Percentiles rank a stretch among this genome's conserved stretches.
These are phyloP conservation scores for Boletellus ananas DNA, from an alignment of 768 basidiomycete genomes.

Conservation along the genomic window DNA sequence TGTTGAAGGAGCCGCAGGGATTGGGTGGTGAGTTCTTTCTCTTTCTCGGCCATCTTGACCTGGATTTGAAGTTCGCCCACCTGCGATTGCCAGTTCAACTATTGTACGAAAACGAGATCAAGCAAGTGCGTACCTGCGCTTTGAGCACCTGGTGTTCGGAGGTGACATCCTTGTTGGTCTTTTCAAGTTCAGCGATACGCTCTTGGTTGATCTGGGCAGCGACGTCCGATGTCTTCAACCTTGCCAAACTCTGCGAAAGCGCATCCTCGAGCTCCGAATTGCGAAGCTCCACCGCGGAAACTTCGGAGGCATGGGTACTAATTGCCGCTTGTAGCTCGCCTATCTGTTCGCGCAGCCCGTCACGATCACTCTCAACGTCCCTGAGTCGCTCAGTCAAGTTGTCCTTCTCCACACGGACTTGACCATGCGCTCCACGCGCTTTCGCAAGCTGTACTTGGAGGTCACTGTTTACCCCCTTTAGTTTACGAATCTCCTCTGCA, in stretches of 20 bases:
- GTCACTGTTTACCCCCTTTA: conserved; percentile 53
- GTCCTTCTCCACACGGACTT: conserved; percentile 81
- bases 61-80: conserved; percentile 58
- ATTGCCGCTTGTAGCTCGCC: conserved; percentile 49
- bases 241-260: conserved; percentile 65
- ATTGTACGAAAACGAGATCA: background rate
- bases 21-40: conserved; percentile 56
- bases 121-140: conserved; percentile 49
- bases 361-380: conserved; percentile 61
- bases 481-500: conserved; percentile 63
- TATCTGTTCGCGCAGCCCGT: conserved; percentile 51
- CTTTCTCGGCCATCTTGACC: conserved; percentile 51
- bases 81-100: conserved; percentile 34
- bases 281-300: conserved; percentile 43
- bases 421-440: conserved; percentile 73
- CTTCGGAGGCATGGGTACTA: conserved; percentile 43
- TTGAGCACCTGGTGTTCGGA: conserved; percentile 55
- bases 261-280: conserved; percentile 69
- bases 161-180: conserved; percentile 48
- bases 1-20: conserved; percentile 51
- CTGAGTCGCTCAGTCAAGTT: conserved; percentile 58
- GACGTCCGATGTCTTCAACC: conserved; percentile 71
- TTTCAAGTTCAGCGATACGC: conserved; percentile 61
- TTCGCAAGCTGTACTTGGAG: conserved; percentile 70
- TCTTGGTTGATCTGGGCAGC: conserved; percentile 56